Evolutionary conservation across 176 grass and related monocot genomes (phyloP), one percentile per base, ranked within the genome.

Genomic region (Zizania latifolia): DNA sequence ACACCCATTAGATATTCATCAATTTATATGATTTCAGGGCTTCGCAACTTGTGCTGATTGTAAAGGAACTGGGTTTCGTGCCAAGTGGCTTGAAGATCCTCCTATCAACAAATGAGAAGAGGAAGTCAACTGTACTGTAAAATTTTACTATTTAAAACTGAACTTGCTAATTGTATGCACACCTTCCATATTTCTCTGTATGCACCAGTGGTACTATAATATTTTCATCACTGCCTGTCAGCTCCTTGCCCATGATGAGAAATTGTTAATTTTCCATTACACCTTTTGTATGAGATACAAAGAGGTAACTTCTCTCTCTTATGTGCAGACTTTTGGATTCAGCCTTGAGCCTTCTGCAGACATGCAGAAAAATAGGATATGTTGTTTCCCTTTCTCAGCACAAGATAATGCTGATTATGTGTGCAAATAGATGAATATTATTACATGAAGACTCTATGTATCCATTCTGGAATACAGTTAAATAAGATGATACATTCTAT

Each of bases 21-120:
- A 61, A 75, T 58, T 65, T 19, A 70, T 81, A 67, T 74, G 24
- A 58, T 86, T 79, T 62, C 81, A 98, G 95, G 95, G 95, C 6
- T 85, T 84, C 64, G 32, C 84, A 28, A 75, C 56, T 44, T 98
- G 95, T 82, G 53, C 75, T 50, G 79, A 98, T 74, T 98, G 95
- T 78, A 85, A 94, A 81, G 95, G 95, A 45, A 94, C 95, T n/a
- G 95, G 91, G 8, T 98, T 88, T 84, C 91, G 91, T 55, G 95
- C 94, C 62, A 98, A 92, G 67, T 98, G 91, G 95, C 81, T 98
- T 61, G 89, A 90, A 83, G 81, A 94, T 14, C 85, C 95, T 55
- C 38, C 66, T 48, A 33, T 74, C n/a, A 27, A 73, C 39, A 78
- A 90, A 86, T 82, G 76, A 88, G 27, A n/a, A 31, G 30, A 19